Evolutionary conservation across 2,329 filamentous ascomycete genomes (phyloP), one percentile per base, ranked within the genome.

Genomic region (Endocalyx cinctus): DNA sequence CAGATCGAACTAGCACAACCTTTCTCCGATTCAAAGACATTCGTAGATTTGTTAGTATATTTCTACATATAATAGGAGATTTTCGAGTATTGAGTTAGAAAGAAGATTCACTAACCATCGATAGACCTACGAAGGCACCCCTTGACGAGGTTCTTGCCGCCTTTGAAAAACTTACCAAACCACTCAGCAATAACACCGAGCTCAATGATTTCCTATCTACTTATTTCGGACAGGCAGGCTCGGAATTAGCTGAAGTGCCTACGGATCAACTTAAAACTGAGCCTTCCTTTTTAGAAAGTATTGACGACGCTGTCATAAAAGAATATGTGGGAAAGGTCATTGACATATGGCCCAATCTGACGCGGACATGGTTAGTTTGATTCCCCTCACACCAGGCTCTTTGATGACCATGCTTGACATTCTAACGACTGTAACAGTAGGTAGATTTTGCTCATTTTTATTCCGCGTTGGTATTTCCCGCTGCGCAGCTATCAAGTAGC

Each of bases 21-120:
- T 1, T 84, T 83, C 44, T 58, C 64, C 11, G 80, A 84, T 58
- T 83, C 78, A 39, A 84, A 84, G 66, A 82, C 78, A 1, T 84
- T 82, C 51, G 80, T 84, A 27, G 80, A 84, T 52, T 77, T 82
- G 74, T 77, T 61, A 60, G 65, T 58, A 16, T 33, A 17, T n/a
- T n/a, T n/a, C n/a, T n/a, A n/a, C n/a, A n/a, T n/a, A n/a, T n/a
- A n/a, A n/a, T n/a, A n/a, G n/a, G n/a, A n/a, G n/a, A n/a, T n/a
- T n/a, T n/a, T n/a, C n/a, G n/a, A n/a, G n/a, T n/a, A n/a, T n/a
- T n/a, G n/a, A n/a, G n/a, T n/a, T n/a, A 10, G 13, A 1, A 20
- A 19, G 18, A 15, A 25, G 12, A 16, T 33, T 25, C 14, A 31
- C 37, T 48, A 41, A 47, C 36, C 33, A 31, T 4, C 8, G 15